Evolutionary conservation across 768 basidiomycete genomes (phyloP), one percentile per base, ranked within the genome.

Genomic region (Calocera cornea): DNA sequence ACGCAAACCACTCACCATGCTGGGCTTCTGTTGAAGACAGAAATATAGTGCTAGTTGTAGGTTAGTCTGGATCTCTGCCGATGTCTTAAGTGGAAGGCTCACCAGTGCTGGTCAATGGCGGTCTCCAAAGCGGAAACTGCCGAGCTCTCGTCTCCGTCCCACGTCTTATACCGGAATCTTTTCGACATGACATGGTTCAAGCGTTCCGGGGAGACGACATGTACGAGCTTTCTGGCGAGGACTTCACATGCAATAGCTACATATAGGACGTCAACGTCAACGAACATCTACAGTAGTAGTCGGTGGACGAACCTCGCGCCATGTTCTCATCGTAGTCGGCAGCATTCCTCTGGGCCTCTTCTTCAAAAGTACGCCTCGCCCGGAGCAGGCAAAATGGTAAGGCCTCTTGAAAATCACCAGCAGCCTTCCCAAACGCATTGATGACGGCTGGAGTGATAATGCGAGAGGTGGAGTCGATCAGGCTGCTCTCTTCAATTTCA

Each of bases 91-190:
- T 44, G 65, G 44, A 16, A 68, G 29, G 66, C 19, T 38, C 72
- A 92, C 91, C 92, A 92, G 72, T 92, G 86, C 66, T 90, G 84
- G 75, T 97, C 95, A 69, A 95, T 90, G n/a, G 95, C 93, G 75
- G 87, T 79, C 75, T 97, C 95, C 47, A 97, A 79, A 8, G 89
- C 87, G 72, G 89, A 92, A 2, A 84, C 79, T 71, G 86, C 82
- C 47, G 86, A 87, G 68, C 89, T 90, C 54, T 79, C 76, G 67
- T 90, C 90, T 0, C 89, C 92, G 73, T 95, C 90, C 38, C 80
- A 73, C 73, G 91, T 86, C 41, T 79, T 77, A 72, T 89, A 86
- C 68, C 82, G 82, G 76, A 86, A 93, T 2, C 95, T 83, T 1
- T 84, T 87, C 14, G 88, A 87, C 86, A 97, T 87, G 68, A 93